Evolutionary conservation across 768 basidiomycete species (phyloP), one percentile per base, ranked within the genome.

Genomic region (Tricholomella constricta): DNA sequence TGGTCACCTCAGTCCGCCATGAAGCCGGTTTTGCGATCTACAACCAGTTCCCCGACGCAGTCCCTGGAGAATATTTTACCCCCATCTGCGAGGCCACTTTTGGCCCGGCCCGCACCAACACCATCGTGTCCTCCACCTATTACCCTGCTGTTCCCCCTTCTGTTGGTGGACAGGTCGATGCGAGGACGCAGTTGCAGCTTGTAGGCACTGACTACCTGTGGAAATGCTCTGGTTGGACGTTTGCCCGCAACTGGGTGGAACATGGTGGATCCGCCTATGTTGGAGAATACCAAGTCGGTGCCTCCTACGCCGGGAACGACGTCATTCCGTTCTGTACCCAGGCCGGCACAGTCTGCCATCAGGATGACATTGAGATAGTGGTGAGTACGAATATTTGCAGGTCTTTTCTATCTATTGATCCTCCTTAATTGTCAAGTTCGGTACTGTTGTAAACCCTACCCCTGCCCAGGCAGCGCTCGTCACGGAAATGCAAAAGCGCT

Each of bases 361-460:
- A 91, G 65, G 90, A 91, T 65, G 91, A 93, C 62, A 91, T 92
- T 54, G 71, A 85, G 72, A 84, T 89, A 64, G 79, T 91, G 54
- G 86, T 86, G 70, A 53, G 85, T 78, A 17, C 26, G 22, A 31
- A 38, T 36, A 47, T 35, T 48, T 22, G 43, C 40, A 38, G 6
- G 38, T 50, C 47, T 17, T 29, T 26, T 12, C 38, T 36, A 35
- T 36, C 41, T 46, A 26, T 12, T 37, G 35, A 43, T 46, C 23
- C 15, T 32, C 36, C 48, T 45, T 50, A 48, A 52, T 53, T 45
- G 48, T 25, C 38, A 17, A 77, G 72, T 79, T 78, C 59, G 87
- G 86, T 48, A 87, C 87, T 0, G 79, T 76, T 26, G 63, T 76
- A 10, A 80, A 69, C 62, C 83, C 88, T 11, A 81, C 71, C 20